Conservation (phyloP, 257 asterid species). For the Rhazya stricta region DNA sequence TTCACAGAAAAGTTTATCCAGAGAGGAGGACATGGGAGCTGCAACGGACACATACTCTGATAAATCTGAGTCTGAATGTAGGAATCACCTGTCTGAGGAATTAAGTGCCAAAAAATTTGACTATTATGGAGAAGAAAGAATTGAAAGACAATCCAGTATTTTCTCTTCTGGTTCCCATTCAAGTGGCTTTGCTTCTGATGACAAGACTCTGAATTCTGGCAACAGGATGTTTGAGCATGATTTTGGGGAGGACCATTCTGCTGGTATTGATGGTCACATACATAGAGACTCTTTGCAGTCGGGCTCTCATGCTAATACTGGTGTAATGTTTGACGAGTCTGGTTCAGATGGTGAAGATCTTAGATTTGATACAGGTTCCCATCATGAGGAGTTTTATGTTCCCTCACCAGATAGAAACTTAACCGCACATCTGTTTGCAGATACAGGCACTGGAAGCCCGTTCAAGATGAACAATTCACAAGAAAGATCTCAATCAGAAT, state of each 20-base stretch:
- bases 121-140: slow-evolving; percentile 34
- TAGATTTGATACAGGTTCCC: slow-evolving; percentile 35
- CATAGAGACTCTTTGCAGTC: slow-evolving; percentile 30
- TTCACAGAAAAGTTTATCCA: slow-evolving; percentile 27
- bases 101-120: slow-evolving; percentile 28
- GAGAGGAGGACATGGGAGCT: slow-evolving; percentile 24
- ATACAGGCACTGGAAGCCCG: slow-evolving; percentile 33
- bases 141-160: slow-evolving; percentile 30
- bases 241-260: slow-evolving; percentile 29
- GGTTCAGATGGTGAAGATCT: slow-evolving; percentile 54
- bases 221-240: slow-evolving; percentile 31
- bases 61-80: slow-evolving; percentile 34
- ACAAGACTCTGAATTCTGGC: slow-evolving; percentile 38
- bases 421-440: slow-evolving; percentile 23
- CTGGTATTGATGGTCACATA: slow-evolving; percentile 22
- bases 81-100: slow-evolving; percentile 25
- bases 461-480: slow-evolving; percentile 29
- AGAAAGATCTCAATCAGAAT: slow-evolving; percentile 28
- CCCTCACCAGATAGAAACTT: slow-evolving; percentile 42
- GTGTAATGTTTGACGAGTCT: slow-evolving; percentile 49
- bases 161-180: slow-evolving; percentile 45
- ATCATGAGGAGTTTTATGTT: slow-evolving; percentile 41
- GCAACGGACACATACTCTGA: slow-evolving; percentile 22
- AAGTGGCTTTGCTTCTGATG: slow-evolving; percentile 36
- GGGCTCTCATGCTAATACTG: slow-evolving; percentile 38